Percentiles rank a stretch among this genome's conserved stretches.
Conservation (phyloP, 2,329 filamentous ascomycete genomes). For the Neofusicoccum umdonicola region DNA sequence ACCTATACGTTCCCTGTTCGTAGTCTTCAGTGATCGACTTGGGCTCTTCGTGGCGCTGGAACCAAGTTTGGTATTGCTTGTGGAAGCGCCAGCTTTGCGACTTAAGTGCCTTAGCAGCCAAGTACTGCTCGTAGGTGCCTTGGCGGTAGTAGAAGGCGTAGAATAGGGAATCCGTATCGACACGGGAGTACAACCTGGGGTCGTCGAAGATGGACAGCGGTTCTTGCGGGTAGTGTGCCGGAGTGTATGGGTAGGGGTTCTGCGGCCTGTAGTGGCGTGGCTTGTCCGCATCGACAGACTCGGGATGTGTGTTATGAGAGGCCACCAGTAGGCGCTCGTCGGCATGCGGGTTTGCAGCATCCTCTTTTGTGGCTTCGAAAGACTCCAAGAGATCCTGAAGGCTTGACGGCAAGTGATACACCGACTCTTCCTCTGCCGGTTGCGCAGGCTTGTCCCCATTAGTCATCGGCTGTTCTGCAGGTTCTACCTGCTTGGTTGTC, state of each 20-base stretch:
- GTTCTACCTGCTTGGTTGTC: constrained; percentile 22
- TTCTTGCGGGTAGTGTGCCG: constrained; percentile 86
- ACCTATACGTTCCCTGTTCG: constrained; percentile 97
- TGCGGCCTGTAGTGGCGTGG: constrained; percentile 83
- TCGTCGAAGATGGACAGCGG: constrained; percentile 91
- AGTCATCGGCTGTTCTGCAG: constrained; percentile 36
- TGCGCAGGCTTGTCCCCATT: constrained; percentile 56
- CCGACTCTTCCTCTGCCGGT: constrained; percentile 67
- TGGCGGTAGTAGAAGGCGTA: constrained; percentile 99
- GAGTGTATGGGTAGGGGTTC: constrained; percentile 69
- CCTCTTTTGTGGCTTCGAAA: constrained; percentile 78
- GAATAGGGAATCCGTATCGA: constrained; percentile 94
- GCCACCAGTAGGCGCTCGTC: constrained; percentile 72
- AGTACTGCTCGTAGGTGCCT: constrained; percentile 90
- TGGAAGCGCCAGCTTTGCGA: constrained; percentile 99
- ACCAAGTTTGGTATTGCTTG: constrained; percentile 99
- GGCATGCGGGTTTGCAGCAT: constrained; percentile 59
- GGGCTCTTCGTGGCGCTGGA: constrained; percentile 95
- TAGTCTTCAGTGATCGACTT: constrained; percentile 99
- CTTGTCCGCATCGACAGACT: constrained; percentile 74
- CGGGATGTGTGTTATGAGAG: constrained; percentile 72
- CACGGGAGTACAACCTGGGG: constrained; percentile 77
- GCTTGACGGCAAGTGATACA: constrained; percentile 87
- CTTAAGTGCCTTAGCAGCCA: constrained; percentile 95
- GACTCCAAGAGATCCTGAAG: constrained; percentile 88